Evolutionary conservation across 208 protist species (phyloP).

Genomic region (Tritrichomonas foetus): DNA sequence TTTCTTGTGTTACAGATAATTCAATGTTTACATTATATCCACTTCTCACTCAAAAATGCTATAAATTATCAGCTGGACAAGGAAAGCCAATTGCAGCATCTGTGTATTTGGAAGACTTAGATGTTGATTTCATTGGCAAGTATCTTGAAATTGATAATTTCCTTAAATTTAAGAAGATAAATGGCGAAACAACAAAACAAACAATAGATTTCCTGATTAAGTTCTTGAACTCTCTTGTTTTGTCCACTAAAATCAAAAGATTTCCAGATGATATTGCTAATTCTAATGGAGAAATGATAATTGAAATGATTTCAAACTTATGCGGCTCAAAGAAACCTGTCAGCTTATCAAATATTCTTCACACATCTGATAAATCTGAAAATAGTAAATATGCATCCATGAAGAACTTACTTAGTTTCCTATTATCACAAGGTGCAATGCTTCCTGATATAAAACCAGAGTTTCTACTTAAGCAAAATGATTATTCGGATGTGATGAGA

Average conservation of each 20-base stretch:
- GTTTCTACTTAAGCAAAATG: not conserved
- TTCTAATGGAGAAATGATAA: not conserved
- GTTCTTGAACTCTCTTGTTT: conserved; percentile 22
- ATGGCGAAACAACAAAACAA: not conserved
- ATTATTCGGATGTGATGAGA: not conserved
- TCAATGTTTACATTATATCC: conserved; percentile 19
- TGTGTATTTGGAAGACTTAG: not conserved
- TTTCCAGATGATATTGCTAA: not conserved
- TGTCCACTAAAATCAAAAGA: not conserved
- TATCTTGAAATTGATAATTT: not conserved
- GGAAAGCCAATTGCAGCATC: not conserved
- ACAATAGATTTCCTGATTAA: not conserved
- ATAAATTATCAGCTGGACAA: not conserved
- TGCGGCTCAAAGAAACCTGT: not conserved
- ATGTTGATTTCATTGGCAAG: not conserved
- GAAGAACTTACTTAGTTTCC: not conserved
- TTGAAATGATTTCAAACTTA: conserved; percentile 1
- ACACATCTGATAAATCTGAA: not conserved
- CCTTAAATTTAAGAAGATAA: not conserved
- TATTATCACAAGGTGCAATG: not conserved
- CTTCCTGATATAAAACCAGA: not conserved
- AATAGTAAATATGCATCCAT: no score
- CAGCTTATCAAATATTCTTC: not conserved
- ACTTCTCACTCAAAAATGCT: not conserved
- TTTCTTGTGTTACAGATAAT: not conserved